phyloP scores from a whole-genome alignment of 768 basidiomycete genomes.

The Termitomyces sp. region DNA sequence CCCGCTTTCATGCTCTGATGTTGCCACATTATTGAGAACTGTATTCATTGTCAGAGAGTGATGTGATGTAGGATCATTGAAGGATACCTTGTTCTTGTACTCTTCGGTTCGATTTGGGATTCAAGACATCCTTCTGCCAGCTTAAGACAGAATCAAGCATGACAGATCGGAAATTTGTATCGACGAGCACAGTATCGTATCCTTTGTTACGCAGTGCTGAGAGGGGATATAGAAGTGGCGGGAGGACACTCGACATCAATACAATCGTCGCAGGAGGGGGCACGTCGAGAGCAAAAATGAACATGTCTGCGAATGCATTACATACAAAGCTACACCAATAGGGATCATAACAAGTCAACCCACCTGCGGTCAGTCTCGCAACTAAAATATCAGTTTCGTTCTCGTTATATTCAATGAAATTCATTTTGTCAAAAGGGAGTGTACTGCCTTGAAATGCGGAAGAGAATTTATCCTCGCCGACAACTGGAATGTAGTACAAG shows the following conservation, averaged over 20 bases:
- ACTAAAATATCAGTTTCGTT: not conserved
- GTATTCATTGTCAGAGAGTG: not conserved
- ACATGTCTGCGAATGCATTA: slow-evolving; percentile 4
- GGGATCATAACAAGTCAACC: not conserved
- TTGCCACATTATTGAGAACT: not conserved
- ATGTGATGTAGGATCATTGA: not conserved
- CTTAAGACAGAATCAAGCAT: not conserved
- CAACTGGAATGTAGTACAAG: slow-evolving; percentile 14
- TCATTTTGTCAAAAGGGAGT: not conserved
- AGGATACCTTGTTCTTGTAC: not conserved
- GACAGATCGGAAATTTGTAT: not conserved
- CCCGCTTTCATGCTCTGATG: not conserved
- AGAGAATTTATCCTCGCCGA: not conserved
- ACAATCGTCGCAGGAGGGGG: slow-evolving; percentile 9
- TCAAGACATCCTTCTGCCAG: slow-evolving; percentile 4
- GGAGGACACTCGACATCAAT: slow-evolving; percentile 6
- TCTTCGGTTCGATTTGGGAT: not conserved
- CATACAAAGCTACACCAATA: not conserved
- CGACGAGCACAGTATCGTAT: slow-evolving; percentile 2
- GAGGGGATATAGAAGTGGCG: not conserved
- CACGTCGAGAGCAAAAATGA: slow-evolving; percentile 6
- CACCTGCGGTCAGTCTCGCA: slow-evolving; percentile 3
- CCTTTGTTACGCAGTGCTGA: slow-evolving; percentile 4
- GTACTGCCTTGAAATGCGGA: not conserved
- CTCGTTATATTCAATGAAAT: not conserved